Percentiles rank a stretch among this genome's conserved stretches.
These are phyloP conservation scores for Cystobasidium onofrii DNA, from an alignment of 768 basidiomycete genomes.

Conservation along the genomic window DNA sequence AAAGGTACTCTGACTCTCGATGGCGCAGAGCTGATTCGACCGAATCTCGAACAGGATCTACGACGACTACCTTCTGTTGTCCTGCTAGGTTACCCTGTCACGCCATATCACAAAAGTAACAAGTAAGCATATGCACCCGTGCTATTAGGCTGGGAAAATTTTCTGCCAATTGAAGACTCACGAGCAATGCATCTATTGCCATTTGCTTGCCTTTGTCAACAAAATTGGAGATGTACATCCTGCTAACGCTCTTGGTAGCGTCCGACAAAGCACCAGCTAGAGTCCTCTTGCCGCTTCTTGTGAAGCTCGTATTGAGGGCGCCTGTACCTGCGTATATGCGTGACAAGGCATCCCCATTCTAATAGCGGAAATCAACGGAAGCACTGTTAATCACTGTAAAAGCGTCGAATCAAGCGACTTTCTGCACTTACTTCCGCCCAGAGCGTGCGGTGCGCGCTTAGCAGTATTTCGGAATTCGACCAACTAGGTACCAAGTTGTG, in stretches of 20 bases:
- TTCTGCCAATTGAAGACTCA: slow-evolving; percentile 47
- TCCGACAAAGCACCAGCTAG: slow-evolving; percentile 86
- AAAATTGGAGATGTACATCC: slow-evolving; percentile 97
- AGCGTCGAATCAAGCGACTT: too few relatives aligned
- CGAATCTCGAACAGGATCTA: slow-evolving; percentile 85
- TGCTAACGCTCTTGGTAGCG: slow-evolving; percentile 70
- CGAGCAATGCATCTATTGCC: slow-evolving; percentile 92
- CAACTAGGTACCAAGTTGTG: slow-evolving; percentile 68
- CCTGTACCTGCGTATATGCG: slow-evolving; percentile 78
- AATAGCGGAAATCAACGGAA: too few relatives aligned
- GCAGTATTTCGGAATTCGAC: slow-evolving; percentile 55
- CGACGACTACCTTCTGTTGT: slow-evolving; percentile 79
- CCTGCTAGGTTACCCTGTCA: slow-evolving; percentile 86
- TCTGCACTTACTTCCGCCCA: slow-evolving; percentile 63
- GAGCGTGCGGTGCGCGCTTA: slow-evolving; percentile 79
- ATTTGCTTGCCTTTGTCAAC: slow-evolving; percentile 88
- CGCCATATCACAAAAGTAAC: too few relatives aligned
- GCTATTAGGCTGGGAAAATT: too few relatives aligned
- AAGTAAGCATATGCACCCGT: too few relatives aligned
- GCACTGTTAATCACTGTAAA: too few relatives aligned
- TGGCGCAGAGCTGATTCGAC: slow-evolving; percentile 63
- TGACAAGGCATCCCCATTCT: slow-evolving; percentile 86
- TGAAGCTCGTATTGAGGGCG: slow-evolving; percentile 89
- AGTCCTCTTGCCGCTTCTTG: slow-evolving; percentile 86
- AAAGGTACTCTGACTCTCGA: slow-evolving; percentile 74